phyloP scores from a whole-genome alignment of 108 stramenopile species.

The Epipyxis sp. region DNA sequence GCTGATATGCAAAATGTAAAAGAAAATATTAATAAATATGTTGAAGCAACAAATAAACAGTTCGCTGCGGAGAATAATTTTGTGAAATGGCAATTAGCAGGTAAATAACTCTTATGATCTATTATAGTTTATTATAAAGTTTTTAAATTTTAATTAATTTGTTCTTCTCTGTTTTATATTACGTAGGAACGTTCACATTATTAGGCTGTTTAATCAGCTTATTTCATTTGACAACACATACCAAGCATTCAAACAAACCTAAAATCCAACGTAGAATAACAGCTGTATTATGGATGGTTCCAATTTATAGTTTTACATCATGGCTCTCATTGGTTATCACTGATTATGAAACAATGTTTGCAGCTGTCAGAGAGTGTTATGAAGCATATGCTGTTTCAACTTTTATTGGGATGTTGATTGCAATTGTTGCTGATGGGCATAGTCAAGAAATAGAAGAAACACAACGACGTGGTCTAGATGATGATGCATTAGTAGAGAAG shows the following conservation, averaged over 20 bases:
- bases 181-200: constrained; percentile 73
- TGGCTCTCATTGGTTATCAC: constrained; percentile 79
- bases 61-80: constrained; percentile 84
- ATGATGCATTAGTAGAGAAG: not conserved
- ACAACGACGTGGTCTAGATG: not conserved
- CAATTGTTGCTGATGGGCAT: constrained; percentile 77
- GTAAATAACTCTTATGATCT: not conserved
- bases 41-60: constrained; percentile 70
- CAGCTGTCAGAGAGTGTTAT: constrained; percentile 80
- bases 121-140: no score
- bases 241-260: constrained; percentile 73
- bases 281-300: constrained; percentile 88
- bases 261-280: constrained; percentile 76
- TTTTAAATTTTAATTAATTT: no score
- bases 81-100: constrained; percentile 79
- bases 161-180: no score
- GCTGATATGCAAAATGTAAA: not conserved
- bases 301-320: constrained; percentile 69
- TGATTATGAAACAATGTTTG: constrained; percentile 67
- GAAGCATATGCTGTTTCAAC: constrained; percentile 86
- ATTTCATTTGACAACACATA: constrained; percentile 86
- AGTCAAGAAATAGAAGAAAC: constrained; percentile 29
- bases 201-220: constrained; percentile 76
- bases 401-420: constrained; percentile 77
- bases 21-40: constrained; percentile 15